These are phyloP conservation scores for Coniferiporia weirii DNA, from an alignment of 1,284 basidiomycete genomes.

Conservation along the genomic window DNA sequence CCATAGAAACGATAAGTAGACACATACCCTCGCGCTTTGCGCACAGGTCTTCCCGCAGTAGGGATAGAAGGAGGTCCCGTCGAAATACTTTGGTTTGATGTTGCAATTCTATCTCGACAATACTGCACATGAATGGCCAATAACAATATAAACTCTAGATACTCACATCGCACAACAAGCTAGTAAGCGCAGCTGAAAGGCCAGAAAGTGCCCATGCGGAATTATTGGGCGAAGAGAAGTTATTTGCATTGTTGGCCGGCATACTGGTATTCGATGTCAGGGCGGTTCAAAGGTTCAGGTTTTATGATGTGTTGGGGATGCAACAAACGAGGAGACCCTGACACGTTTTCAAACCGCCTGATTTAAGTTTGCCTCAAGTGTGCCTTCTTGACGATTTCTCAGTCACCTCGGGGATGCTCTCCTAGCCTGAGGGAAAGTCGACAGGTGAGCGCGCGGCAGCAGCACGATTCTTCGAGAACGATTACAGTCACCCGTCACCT, in stretches of 20 bases:
- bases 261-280: neutral
- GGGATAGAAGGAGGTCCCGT: neutral
- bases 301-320: neutral
- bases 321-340: neutral
- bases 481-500: neutral
- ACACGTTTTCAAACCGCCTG: neutral
- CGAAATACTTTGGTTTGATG: neutral
- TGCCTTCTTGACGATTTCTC: neutral
- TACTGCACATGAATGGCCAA: neutral
- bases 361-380: neutral
- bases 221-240: neutral
- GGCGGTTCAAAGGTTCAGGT: no score
- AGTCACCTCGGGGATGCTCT: neutral
- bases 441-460: neutral
- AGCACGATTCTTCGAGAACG: neutral
- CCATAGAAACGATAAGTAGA: neutral
- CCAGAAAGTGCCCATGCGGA: neutral
- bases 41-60: conserved; percentile 2
- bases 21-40: neutral
- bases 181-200: neutral
- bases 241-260: neutral
- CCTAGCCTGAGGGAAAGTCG: neutral
- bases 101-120: neutral
- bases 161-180: neutral
- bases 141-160: neutral